These are phyloP conservation scores for Tolypocladium sp. DNA, from an alignment of 2,329 filamentous ascomycete species.

Conservation along the genomic window DNA sequence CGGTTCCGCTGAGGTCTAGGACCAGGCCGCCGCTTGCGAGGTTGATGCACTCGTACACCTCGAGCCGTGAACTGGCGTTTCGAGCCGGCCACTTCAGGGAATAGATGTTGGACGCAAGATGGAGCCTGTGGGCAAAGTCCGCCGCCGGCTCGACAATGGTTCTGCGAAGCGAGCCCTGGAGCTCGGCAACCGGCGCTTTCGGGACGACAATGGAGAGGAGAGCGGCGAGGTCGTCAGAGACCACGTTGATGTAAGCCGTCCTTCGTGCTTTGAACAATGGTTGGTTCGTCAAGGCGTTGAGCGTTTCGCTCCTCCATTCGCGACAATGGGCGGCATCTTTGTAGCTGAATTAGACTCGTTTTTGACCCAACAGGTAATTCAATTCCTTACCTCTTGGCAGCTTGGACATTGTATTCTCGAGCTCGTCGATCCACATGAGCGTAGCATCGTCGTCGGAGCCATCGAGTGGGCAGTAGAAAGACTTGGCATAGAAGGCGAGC, in stretches of 20 bases:
- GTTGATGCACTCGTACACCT: slow-evolving; percentile 27
- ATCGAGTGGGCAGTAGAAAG: slow-evolving; percentile 27
- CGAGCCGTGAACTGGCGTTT: slow-evolving; percentile 23
- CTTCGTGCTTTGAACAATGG: slow-evolving; percentile 19
- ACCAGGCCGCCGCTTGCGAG: slow-evolving; percentile 19
- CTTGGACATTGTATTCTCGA: slow-evolving; percentile 22
- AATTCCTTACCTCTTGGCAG: slow-evolving; percentile 19
- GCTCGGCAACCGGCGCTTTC: slow-evolving; percentile 14
- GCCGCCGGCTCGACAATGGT: slow-evolving; percentile 24
- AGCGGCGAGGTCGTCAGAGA: slow-evolving; percentile 23
- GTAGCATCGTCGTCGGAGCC: slow-evolving; percentile 19
- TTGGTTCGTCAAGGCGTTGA: slow-evolving; percentile 22
- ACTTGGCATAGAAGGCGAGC: slow-evolving; percentile 23
- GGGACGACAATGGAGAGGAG: slow-evolving; percentile 21
- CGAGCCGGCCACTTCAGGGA: slow-evolving; percentile 28
- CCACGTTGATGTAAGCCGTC: slow-evolving; percentile 15
- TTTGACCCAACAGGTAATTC: neutral
- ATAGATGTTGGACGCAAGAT: slow-evolving; percentile 22
- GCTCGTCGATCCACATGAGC: slow-evolving; percentile 21
- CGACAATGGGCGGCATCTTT: slow-evolving; percentile 23
- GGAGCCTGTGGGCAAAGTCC: slow-evolving; percentile 25
- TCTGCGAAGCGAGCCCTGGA: slow-evolving; percentile 21
- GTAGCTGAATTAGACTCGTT: slow-evolving; percentile 2
- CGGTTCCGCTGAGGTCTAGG: slow-evolving; percentile 19
- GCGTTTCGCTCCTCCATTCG: slow-evolving; percentile 27